Conservation (phyloP, 306 rosid genomes). For the Fragaria iinumae region DNA sequence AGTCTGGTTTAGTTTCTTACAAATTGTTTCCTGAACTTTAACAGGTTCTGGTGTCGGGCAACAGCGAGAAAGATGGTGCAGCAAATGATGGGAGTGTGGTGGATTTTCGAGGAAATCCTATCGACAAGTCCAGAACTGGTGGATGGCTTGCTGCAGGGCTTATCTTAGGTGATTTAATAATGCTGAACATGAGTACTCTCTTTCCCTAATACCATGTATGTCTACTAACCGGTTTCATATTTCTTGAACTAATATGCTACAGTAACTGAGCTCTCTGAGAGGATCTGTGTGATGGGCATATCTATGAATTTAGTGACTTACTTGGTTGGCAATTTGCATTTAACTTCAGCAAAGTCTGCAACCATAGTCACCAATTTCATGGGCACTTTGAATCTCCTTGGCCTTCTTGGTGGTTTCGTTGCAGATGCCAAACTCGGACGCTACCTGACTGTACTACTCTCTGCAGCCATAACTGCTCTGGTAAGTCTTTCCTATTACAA, state of each 20-base stretch:
- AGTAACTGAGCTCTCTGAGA: conserved; percentile 88
- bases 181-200: neutral
- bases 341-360: conserved; percentile 79
- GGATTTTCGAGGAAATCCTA: conserved; percentile 67
- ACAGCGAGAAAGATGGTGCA: conserved; percentile 42
- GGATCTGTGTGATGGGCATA: conserved; percentile 87
- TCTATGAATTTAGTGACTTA: conserved; percentile 89
- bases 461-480: conserved; percentile 55
- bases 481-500: conserved; percentile 34
- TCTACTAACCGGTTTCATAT: neutral
- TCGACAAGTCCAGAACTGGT: conserved; percentile 67
- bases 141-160: conserved; percentile 95
- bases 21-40: conserved; percentile 3
- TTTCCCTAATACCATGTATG: neutral
- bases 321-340: conserved; percentile 63
- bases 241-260: conserved; percentile 25
- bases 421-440: conserved; percentile 92
- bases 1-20: conserved; percentile 1
- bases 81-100: conserved; percentile 42
- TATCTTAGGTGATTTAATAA: conserved; percentile 59
- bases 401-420: conserved; percentile 84
- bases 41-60: conserved; percentile 57
- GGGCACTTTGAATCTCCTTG: conserved; percentile 92
- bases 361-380: conserved; percentile 76
- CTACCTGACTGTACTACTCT: conserved; percentile 57